phyloP scores from a whole-genome alignment of 805 yeast genomes.

The Candida rishiriensis region DNA sequence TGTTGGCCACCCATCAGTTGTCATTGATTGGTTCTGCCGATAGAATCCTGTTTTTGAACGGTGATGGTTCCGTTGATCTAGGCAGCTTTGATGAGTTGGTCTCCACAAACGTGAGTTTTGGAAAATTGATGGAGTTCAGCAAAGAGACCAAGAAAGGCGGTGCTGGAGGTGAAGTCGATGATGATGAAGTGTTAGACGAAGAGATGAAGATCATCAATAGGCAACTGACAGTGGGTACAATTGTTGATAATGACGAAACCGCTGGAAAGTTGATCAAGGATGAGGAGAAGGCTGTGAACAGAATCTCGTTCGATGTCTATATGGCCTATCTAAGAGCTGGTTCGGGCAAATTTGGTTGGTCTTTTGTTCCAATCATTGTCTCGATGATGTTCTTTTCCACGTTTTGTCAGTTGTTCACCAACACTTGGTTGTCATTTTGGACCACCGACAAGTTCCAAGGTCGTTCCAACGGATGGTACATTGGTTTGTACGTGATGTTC shows the following conservation, averaged over 20 bases:
- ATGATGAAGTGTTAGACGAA: conserved; percentile 10
- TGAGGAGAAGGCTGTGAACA: conserved; percentile 28
- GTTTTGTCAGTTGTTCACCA: conserved; percentile 53
- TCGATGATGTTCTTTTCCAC: conserved; percentile 33
- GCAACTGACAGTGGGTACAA: conserved; percentile 25
- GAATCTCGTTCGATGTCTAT: conserved; percentile 45
- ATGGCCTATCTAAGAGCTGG: conserved; percentile 49
- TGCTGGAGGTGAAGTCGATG: conserved; percentile 21
- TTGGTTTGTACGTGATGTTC: conserved; percentile 67
- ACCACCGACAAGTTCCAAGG: conserved; percentile 44
- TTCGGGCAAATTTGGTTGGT: conserved; percentile 47
- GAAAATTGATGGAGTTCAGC: conserved; percentile 42
- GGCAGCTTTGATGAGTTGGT: conserved; percentile 58
- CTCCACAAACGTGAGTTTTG: conserved; percentile 41
- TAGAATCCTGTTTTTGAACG: conserved; percentile 58
- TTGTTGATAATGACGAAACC: conserved; percentile 43
- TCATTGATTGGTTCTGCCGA: conserved; percentile 66
- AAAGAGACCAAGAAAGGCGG: conserved; percentile 10
- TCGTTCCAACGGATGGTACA: conserved; percentile 50
- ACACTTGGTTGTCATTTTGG: conserved; percentile 86
- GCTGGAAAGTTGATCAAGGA: conserved; percentile 29
- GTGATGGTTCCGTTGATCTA: conserved; percentile 53
- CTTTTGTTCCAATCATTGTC: conserved; percentile 18
- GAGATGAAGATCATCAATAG: conserved; percentile 16
- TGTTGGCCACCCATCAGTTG: conserved; percentile 81